Evolutionary conservation across 73 alveolate species (phyloP), one percentile per base, ranked within the genome.

Genomic region (Tetrahymena malaccensis): DNA sequence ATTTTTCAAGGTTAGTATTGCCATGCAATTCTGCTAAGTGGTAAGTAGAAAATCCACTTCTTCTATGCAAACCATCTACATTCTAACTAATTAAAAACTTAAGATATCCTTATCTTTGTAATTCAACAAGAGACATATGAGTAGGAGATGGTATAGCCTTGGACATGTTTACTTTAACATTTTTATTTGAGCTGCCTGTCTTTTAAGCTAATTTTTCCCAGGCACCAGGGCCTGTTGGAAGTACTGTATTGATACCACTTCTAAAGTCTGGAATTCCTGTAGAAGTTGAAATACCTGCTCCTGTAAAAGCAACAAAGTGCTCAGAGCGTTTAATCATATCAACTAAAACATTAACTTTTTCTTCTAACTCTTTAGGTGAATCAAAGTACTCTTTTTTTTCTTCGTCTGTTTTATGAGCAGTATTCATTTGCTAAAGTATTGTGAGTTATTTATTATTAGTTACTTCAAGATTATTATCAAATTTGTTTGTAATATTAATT

Each of bases 181-280:
- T 84, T 93, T 93, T 97, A 10, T 94, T 94, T 0, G 34, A 94
- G 15, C 85, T 95, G 11, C 94, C 94, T 43, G 55, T 93, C 85
- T 96, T 96, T 34, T 85, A 40, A 21, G 99, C 98, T 96, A 96
- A 96, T n/a, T 93, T 93, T 96, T 98, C 99, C 99, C 99, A 98
- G 10, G 94, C 95, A 84, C 99, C 99, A 55, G 99, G 98, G 19
- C 99, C 99, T 12, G 99, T 98, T 37, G 94, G 95, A 10, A 98
- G 94, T 12, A 98, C 99, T 16, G 99, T 98, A 43, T 97, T 96
- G 56, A 84, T 70, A 85, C 99, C 98, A 93, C 99, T 94, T 95
- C 99, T 95, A 97, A 96, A 98, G 96, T 99, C 99, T n/a, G 99
- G 99, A 55, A 99, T 98, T 56, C 99, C 99, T 43, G 99, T 98